Evolutionary conservation across 2,329 filamentous ascomycete species (phyloP).

Genomic region (Penicillium sp.): DNA sequence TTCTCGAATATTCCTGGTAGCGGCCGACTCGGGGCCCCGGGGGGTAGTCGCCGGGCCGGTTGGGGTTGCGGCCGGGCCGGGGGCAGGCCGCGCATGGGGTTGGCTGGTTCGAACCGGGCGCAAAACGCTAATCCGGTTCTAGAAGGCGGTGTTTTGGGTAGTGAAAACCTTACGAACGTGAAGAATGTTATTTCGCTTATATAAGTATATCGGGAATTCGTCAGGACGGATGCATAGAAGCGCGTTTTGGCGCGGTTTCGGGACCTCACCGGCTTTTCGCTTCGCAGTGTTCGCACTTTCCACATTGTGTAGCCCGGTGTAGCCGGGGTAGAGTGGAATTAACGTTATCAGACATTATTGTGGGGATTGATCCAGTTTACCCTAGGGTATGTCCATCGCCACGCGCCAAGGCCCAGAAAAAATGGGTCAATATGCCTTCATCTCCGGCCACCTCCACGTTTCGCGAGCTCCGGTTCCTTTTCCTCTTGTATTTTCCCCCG

Average conservation of each 20-base stretch:
- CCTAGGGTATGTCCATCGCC: constrained; percentile 13
- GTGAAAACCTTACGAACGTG: background rate
- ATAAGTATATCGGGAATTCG: background rate
- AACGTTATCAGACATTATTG: background rate
- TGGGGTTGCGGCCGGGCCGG: constrained; percentile 3
- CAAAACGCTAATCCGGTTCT: background rate
- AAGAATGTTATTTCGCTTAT: constrained; percentile 1
- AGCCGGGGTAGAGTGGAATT: background rate
- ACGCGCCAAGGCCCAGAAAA: constrained; percentile 22
- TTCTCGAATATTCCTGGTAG: background rate
- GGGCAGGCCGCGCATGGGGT: background rate
- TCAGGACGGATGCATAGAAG: background rate
- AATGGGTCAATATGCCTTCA: constrained; percentile 15
- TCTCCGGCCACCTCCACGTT: constrained; percentile 16
- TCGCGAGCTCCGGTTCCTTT: constrained; percentile 9
- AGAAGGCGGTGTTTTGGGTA: background rate
- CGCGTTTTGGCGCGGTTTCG: background rate
- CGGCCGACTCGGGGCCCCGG: constrained; percentile 3
- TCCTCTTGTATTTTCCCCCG: constrained; percentile 7
- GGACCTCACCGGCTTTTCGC: background rate
- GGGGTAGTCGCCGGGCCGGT: constrained; percentile 6
- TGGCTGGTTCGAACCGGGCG: background rate
- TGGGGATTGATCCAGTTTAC: background rate
- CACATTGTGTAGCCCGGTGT: background rate
- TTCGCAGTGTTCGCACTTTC: background rate